phyloP scores from a whole-genome alignment of 2,329 filamentous ascomycete genomes.

The Neofusicoccum ribis region DNA sequence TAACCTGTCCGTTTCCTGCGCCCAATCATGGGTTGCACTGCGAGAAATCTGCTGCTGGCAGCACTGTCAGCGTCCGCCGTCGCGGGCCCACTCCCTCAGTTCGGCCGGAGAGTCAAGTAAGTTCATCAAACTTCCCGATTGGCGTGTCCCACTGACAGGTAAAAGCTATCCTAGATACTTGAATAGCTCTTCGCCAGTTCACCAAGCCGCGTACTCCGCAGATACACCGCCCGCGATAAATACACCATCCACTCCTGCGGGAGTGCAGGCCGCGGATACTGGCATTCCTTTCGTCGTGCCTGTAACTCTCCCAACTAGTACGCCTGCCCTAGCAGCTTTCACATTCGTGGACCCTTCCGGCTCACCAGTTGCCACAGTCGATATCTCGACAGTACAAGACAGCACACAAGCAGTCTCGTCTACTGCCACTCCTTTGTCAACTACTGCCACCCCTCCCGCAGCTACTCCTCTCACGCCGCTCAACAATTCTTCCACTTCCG shows the following conservation, averaged over 20 bases:
- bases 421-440: not conserved
- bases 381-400: slow-evolving; percentile 30
- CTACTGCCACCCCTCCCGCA: not conserved
- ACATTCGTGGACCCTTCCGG: slow-evolving; percentile 36
- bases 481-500: not conserved
- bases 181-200: slow-evolving; percentile 27
- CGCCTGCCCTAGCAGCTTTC: slow-evolving; percentile 29
- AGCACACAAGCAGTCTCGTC: slow-evolving; percentile 22
- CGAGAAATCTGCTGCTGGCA: slow-evolving; percentile 37
- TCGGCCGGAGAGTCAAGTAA: slow-evolving; percentile 32
- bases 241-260: not conserved
- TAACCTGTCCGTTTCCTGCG: slow-evolving; percentile 28
- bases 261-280: slow-evolving; percentile 33
- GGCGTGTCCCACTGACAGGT: not conserved
- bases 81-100: slow-evolving; percentile 36
- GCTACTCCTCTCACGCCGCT: not conserved
- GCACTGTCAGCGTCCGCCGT: slow-evolving; percentile 31
- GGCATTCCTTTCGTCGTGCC: slow-evolving; percentile 35
- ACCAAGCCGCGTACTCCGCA: not conserved
- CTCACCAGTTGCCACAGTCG: slow-evolving; percentile 32
- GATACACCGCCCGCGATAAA: slow-evolving; percentile 10
- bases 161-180: slow-evolving; percentile 30
- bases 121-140: slow-evolving; percentile 15
- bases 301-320: slow-evolving; percentile 32
- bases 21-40: slow-evolving; percentile 25